phyloP scores from a whole-genome alignment of 257 asterid genomes.

The Solanum paucissectum region DNA sequence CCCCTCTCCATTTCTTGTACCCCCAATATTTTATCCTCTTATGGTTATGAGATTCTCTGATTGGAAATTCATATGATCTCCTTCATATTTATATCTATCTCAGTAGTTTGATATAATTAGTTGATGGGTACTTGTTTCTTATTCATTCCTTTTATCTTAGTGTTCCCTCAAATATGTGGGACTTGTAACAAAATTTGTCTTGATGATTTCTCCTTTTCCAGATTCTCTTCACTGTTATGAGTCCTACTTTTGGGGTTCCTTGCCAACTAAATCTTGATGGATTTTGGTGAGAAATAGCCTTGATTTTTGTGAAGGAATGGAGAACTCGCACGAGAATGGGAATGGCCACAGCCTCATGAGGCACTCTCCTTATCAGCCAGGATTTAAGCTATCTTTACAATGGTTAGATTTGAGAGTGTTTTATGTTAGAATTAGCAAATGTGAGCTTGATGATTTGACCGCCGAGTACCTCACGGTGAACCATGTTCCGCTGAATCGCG shows the following conservation, averaged over 20 bases:
- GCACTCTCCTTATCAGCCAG: conserved; percentile 18
- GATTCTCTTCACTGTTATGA: conserved; percentile 9
- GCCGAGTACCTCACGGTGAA: conserved; percentile 47
- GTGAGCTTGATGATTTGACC: conserved; percentile 41
- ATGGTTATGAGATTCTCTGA: neutral
- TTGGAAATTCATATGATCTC: neutral
- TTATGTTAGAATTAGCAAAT: conserved; percentile 51
- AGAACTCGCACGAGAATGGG: conserved; percentile 12
- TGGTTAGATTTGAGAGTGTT: conserved; percentile 74
- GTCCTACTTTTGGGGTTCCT: neutral
- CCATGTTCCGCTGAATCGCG: conserved; percentile 47
- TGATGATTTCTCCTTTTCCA: conserved; percentile 9
- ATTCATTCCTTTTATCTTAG: neutral
- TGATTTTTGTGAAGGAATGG: conserved; percentile 26
- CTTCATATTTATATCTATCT: neutral
- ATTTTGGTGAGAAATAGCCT: conserved; percentile 15
- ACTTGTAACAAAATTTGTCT: conserved; percentile 6
- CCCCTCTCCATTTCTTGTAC: neutral
- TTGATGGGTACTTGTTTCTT: neutral
- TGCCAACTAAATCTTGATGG: conserved; percentile 17
- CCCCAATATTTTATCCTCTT: too few species aligned
- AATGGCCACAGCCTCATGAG: conserved; percentile 19
- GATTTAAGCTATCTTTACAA: conserved; percentile 21
- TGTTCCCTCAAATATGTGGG: conserved; percentile 16
- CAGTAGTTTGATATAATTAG: neutral